These are phyloP conservation scores for Beauveria australis DNA, from an alignment of 2,329 filamentous ascomycete species.

Conservation along the genomic window DNA sequence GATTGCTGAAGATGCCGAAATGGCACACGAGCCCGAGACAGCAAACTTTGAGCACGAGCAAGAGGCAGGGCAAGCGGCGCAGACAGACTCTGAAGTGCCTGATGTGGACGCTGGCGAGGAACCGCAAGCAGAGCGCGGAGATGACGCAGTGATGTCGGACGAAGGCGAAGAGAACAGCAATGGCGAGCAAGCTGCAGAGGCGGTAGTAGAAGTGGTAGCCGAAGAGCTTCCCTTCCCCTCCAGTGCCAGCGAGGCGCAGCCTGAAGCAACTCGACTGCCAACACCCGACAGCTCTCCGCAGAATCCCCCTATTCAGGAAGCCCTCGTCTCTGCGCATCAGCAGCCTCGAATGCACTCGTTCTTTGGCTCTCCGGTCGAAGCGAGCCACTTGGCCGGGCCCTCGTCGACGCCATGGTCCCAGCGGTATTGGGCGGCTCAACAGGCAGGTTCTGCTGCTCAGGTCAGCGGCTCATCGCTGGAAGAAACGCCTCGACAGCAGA, in stretches of 20 bases:
- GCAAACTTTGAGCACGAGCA: not conserved
- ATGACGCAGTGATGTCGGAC: constrained; percentile 6
- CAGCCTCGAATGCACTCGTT: not conserved
- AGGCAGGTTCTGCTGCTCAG: constrained; percentile 1
- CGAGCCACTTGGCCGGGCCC: not conserved
- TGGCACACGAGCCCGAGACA: not conserved
- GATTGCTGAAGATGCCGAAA: not conserved
- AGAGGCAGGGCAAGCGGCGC: not conserved
- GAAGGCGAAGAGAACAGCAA: not conserved
- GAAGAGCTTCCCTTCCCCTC: constrained; percentile 12
- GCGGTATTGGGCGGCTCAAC: not conserved
- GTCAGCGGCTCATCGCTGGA: constrained; percentile 16
- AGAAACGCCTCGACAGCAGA: constrained; percentile 28
- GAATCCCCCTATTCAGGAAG: not conserved
- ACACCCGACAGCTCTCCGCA: not conserved
- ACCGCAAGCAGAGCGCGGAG: not conserved
- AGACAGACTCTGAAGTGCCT: not conserved
- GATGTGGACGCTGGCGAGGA: not conserved
- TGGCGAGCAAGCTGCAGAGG: constrained; percentile 8
- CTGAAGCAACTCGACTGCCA: not conserved
- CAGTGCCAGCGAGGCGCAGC: not conserved
- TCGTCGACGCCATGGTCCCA: not conserved
- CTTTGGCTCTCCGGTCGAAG: not conserved
- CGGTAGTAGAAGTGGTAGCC: constrained; percentile 13
- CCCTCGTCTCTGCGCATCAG: not conserved